These are phyloP conservation scores for Talaromyces sp. DNA, from an alignment of 2,329 filamentous ascomycete genomes.

Conservation along the genomic window DNA sequence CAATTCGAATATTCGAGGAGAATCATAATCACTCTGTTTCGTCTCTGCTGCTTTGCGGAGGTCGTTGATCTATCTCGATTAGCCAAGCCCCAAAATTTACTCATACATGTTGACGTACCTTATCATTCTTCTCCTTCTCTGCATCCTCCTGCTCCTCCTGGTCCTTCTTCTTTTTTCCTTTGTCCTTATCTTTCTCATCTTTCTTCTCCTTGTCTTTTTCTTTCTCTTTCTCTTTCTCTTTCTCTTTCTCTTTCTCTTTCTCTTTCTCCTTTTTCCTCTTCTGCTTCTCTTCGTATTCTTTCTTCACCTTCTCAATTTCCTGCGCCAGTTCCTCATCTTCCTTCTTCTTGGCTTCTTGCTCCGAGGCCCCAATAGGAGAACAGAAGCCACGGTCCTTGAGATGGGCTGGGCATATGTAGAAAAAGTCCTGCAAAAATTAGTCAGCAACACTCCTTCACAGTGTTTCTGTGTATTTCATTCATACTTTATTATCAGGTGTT, in stretches of 20 bases:
- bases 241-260: slow-evolving; percentile 49
- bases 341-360: slow-evolving; percentile 40
- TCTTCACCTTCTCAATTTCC: slow-evolving; percentile 48
- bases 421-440: slow-evolving; percentile 53
- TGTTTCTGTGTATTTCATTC: neutral
- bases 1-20: slow-evolving; percentile 76
- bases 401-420: slow-evolving; percentile 83
- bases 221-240: slow-evolving; percentile 60
- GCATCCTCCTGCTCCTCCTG: slow-evolving; percentile 22
- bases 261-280: slow-evolving; percentile 65
- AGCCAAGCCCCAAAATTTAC: neutral
- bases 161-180: slow-evolving; percentile 39
- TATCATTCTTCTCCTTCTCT: slow-evolving; percentile 52
- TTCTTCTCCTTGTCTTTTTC: slow-evolving; percentile 47
- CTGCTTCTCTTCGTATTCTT: slow-evolving; percentile 71
- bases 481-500: slow-evolving; percentile 82
- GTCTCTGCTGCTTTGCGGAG: slow-evolving; percentile 35
- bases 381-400: slow-evolving; percentile 81
- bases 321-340: slow-evolving; percentile 44
- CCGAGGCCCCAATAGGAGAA: slow-evolving; percentile 50
- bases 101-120: slow-evolving; percentile 38
- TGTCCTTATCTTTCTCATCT: slow-evolving; percentile 38
- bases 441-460: neutral
- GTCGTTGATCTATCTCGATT: slow-evolving; percentile 34
- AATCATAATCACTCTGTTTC: slow-evolving; percentile 53